Evolutionary conservation across 768 basidiomycete genomes (phyloP).

Genomic region (Termitomyces sp.): DNA sequence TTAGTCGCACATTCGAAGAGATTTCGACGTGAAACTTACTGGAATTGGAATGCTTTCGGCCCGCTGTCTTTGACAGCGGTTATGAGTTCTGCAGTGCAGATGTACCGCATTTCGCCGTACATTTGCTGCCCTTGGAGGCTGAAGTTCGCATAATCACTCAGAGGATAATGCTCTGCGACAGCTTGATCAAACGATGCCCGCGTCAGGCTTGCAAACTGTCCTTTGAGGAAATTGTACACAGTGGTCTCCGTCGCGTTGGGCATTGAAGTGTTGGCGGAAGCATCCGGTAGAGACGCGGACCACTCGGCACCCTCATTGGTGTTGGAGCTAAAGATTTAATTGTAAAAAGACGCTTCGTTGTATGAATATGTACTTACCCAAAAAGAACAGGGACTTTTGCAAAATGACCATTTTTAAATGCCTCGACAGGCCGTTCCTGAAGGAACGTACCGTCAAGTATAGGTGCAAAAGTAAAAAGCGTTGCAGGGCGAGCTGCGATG

Average conservation of each 20-base stretch:
- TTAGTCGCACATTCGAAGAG: neutral
- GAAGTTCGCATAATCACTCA: conserved; percentile 29
- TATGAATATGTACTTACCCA: conserved; percentile 21
- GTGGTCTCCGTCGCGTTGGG: conserved; percentile 33
- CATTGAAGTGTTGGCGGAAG: conserved; percentile 35
- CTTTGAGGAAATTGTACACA: conserved; percentile 38
- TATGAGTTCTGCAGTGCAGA: conserved; percentile 38
- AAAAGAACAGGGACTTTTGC: conserved; percentile 37
- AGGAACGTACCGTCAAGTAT: conserved; percentile 33
- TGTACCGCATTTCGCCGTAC: conserved; percentile 42
- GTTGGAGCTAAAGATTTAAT: conserved; percentile 26
- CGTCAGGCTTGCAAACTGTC: conserved; percentile 33
- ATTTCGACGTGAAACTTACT: conserved; percentile 21
- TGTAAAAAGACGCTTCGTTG: neutral
- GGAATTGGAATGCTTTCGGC: conserved; percentile 29
- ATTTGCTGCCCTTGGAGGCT: conserved; percentile 40
- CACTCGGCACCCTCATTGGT: conserved; percentile 39
- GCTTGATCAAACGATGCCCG: conserved; percentile 25
- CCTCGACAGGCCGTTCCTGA: conserved; percentile 33
- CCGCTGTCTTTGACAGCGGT: conserved; percentile 20
- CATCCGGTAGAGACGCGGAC: conserved; percentile 30
- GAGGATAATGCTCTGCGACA: conserved; percentile 30
- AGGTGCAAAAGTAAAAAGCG: conserved; percentile 36
- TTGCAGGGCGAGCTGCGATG: conserved; percentile 26
- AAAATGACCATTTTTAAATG: conserved; percentile 33